These are phyloP conservation scores for Balakata baccata DNA, from an alignment of 345 rosid genomes.

Conservation along the genomic window DNA sequence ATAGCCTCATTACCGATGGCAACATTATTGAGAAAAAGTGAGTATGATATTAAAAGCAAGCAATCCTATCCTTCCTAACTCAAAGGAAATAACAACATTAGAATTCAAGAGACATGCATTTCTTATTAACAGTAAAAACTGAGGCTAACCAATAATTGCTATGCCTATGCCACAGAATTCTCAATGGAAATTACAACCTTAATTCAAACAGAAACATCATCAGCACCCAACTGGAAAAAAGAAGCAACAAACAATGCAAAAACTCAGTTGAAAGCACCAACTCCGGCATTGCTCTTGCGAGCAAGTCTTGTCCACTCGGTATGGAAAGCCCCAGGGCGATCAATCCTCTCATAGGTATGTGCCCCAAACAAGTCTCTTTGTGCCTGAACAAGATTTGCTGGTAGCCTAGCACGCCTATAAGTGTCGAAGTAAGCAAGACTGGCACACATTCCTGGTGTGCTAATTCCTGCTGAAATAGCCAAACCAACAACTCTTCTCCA, in stretches of 20 bases:
- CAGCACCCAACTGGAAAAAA: constrained; percentile 25
- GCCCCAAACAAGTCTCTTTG: constrained; percentile 99
- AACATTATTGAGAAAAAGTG: constrained; percentile 2
- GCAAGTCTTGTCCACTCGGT: constrained; percentile 93
- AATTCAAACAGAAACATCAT: constrained; percentile 20
- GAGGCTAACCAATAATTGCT: constrained; percentile 28
- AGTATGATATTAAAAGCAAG: neutral
- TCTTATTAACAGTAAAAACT: constrained; percentile 42
- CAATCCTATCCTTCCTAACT: neutral
- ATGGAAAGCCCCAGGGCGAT: constrained; percentile 74
- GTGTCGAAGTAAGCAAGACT: constrained; percentile 94
- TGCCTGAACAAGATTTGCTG: constrained; percentile 91
- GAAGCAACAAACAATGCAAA: constrained; percentile 12
- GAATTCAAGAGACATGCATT: constrained; percentile 36
- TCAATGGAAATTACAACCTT: constrained; percentile 16
- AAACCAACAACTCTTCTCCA: constrained; percentile 97
- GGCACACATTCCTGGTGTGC: constrained; percentile 96
- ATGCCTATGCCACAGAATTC: constrained; percentile 28
- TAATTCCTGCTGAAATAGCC: constrained; percentile 88
- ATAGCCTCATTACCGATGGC: neutral
- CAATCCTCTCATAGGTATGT: constrained; percentile 88
- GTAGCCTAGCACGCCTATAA: constrained; percentile 83
- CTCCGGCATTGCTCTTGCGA: constrained; percentile 43
- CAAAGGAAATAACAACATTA: neutral
- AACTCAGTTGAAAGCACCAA: constrained; percentile 54